Conservation (phyloP, 2,329 filamentous ascomycete species). For the Aspergillus terreus region DNA sequence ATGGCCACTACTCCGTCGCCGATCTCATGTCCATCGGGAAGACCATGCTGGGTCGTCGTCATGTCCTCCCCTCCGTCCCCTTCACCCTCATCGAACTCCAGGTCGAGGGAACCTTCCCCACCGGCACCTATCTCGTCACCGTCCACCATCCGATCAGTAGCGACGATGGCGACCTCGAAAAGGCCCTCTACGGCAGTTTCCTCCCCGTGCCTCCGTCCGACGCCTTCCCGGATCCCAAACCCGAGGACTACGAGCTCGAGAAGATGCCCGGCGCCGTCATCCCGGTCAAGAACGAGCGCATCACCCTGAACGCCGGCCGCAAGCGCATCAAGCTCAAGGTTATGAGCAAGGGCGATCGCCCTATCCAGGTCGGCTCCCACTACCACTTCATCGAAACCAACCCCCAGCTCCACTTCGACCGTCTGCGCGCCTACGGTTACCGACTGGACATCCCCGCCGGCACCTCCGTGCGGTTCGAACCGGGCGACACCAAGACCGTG, state of each 20-base stretch:
- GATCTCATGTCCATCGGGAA: slow-evolving; percentile 90
- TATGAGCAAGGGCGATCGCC: slow-evolving; percentile 81
- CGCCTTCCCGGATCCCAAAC: slow-evolving; percentile 63
- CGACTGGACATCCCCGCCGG: slow-evolving; percentile 86
- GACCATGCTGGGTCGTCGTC: slow-evolving; percentile 88
- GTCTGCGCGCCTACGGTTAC: slow-evolving; percentile 75
- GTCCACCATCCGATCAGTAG: slow-evolving; percentile 85
- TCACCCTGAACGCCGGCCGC: slow-evolving; percentile 70
- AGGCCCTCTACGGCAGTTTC: slow-evolving; percentile 87
- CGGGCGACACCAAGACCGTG: slow-evolving; percentile 86
- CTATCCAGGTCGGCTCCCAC: slow-evolving; percentile 88
- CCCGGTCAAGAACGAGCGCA: slow-evolving; percentile 61
- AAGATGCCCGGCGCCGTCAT: slow-evolving; percentile 78
- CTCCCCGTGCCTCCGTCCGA: slow-evolving; percentile 70
- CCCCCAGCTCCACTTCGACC: slow-evolving; percentile 83
- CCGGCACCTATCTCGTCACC: slow-evolving; percentile 89
- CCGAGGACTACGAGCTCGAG: slow-evolving; percentile 62
- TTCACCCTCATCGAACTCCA: slow-evolving; percentile 78
- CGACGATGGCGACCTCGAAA: slow-evolving; percentile 81
- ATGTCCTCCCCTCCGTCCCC: slow-evolving; percentile 80
- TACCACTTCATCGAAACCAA: slow-evolving; percentile 98
- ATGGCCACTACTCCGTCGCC: slow-evolving; percentile 87
- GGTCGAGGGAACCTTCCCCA: slow-evolving; percentile 89
- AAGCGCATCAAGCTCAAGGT: slow-evolving; percentile 71
- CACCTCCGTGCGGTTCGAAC: slow-evolving; percentile 90